Evolutionary conservation across 345 rosid genomes (phyloP), one percentile per base, ranked within the genome.

Genomic region (Moringa oleifera): DNA sequence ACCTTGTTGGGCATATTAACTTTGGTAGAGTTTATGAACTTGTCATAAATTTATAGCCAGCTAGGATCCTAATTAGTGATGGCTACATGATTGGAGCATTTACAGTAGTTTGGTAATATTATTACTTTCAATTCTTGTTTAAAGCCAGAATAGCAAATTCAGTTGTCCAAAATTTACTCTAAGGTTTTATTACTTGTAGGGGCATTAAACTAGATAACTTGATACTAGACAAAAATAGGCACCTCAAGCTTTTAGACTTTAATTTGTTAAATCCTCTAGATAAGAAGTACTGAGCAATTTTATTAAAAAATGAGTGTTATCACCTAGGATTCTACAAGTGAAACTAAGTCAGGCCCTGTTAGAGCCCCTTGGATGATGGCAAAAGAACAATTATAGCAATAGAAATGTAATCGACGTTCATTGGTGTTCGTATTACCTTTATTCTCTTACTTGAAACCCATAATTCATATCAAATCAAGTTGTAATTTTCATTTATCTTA

Each of bases 201-300:
- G 99, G 90, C 74, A 88, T 94, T 69, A 94, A 94, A 62, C 99
- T 97, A 61, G 99, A 94, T 66, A 94, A 94, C 75, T 83, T 94
- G 72, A 90, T 94, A 59, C 79, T 94, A 73, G 96, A 94, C 77
- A 86, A 76, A 83, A 82, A 82, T 74, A 97, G 99, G 57, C 97
- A 94, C 77, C 65, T 94, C 79, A 94, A 94, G 89, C 99, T 94
- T 66, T 94, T 97, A 55, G 99, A 94, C 80, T 94, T 94, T 82
- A 97, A 97, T 19, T 79, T 94, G 78, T 94, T 96, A 75, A 94
- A 94, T 80, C 94, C 99, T 65, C 81, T 94, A 17, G 95, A 90
- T 80, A 92, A 85, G 46, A 94, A 90, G 70, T 94, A 88, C 79
- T 88, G 97, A 49, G 51, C 90, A 56, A 77, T 91, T 70, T 63